Base-by-base conservation (phyloP, 2,329 filamentous ascomycete genomes). In the Alternaria sp. region DNA sequence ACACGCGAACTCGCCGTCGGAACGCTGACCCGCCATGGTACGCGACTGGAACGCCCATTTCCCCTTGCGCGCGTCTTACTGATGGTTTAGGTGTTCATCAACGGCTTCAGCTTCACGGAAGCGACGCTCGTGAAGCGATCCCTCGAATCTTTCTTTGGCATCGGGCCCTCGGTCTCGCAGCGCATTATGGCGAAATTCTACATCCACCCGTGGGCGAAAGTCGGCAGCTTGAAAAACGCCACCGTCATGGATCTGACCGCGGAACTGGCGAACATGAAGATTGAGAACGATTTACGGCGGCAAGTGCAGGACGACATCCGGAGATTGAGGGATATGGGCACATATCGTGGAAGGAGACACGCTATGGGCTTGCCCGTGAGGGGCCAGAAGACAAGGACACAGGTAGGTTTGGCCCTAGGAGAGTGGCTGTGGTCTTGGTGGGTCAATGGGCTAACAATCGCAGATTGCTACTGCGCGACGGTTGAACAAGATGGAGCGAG, bases 361-460 rank as follows among this genome's bases (percentile, higher is more conserved):
- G 95, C 95, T 61, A 94, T 98, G 91, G 89, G 90, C 64, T 82
- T 98, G 83, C 96, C 96, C 5, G 95, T 96, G 57, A 88, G 96
- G 71, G 96, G 96, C 71, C 96, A 99, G 83, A 88, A 87, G 73
- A 98, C 96, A 63, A 90, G 92, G 78, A 92, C 85, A 77, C 95
- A 91, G 84, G 87, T 89, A 58, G 46, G 71, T 59, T 26, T 26
- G n/a, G 50, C 28, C 5, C 17, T 28, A 15, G 23, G 25, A 17
- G 46, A 26, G n/a, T 21, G 47, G 13, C 26, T 30, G 40, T 19
- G 25, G 46, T 49, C 15, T 17, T 19, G 28, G 40, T 49, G 30
- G 40, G 23, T 36, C 50, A 57, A 19, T 21, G 57, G 63, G 57
- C 65, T 74, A 59, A 73, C 49, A 25, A 30, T 40, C 25, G 36